Percentiles rank a stretch among this genome's conserved stretches.
Evolutionary conservation across 257 asterid genomes (phyloP).

Genomic region (Rehmannia glutinosa): DNA sequence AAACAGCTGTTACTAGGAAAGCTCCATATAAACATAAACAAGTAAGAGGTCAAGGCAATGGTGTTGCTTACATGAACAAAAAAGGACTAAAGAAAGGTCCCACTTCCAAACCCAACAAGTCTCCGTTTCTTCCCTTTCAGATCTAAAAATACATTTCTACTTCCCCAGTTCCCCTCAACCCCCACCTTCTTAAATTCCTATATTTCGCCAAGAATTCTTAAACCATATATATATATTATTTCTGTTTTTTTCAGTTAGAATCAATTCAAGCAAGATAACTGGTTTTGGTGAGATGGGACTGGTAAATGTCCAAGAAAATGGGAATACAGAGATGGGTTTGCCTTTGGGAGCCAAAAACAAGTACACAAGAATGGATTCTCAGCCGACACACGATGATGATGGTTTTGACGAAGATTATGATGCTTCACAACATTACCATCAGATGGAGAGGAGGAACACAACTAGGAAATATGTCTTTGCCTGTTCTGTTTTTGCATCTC

Average conservation of each 20-base stretch:
- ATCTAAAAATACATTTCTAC: neutral
- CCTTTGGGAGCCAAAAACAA: slow-evolving; percentile 56
- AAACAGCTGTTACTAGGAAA: too few species aligned
- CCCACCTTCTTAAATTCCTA: neutral
- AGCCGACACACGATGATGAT: slow-evolving; percentile 26
- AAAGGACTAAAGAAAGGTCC: too few species aligned
- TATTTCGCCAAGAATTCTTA: neutral
- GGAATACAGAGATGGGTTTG: slow-evolving; percentile 43
- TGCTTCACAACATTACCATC: slow-evolving; percentile 40
- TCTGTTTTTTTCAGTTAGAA: neutral
- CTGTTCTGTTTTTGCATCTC: slow-evolving; percentile 95
- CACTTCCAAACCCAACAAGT: neutral
- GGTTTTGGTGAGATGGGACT: slow-evolving; percentile 38
- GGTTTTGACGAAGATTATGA: slow-evolving; percentile 43
- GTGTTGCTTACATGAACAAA: too few species aligned
- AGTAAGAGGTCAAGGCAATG: too few species aligned
- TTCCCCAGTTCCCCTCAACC: neutral
- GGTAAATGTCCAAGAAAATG: slow-evolving; percentile 49
- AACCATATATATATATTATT: too few species aligned
- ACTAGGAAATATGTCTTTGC: slow-evolving; percentile 80
- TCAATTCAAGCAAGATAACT: neutral
- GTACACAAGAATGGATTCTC: slow-evolving; percentile 67
- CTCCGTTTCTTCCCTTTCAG: neutral
- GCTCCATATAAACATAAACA: too few species aligned
- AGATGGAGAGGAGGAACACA: slow-evolving; percentile 43